Conservation (phyloP, 768 basidiomycete species). For the Podaxis sp. region DNA sequence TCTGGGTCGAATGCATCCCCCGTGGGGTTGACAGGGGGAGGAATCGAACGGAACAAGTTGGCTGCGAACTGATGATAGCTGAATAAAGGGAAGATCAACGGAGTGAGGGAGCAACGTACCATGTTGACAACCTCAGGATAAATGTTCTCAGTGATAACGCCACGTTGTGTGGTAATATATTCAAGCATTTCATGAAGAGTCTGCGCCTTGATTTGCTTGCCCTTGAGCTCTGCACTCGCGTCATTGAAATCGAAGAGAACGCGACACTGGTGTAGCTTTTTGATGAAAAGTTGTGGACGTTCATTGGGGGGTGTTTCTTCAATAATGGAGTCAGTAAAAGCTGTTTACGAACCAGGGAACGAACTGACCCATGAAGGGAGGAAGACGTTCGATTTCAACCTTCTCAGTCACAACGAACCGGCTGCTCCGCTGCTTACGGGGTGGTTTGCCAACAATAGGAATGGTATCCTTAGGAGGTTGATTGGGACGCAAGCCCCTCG, state of each 20-base stretch:
- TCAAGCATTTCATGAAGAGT: slow-evolving; percentile 98
- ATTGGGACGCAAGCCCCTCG: slow-evolving; percentile 69
- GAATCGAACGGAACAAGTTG: slow-evolving; percentile 99
- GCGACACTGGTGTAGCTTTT: slow-evolving; percentile 93
- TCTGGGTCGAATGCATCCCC: slow-evolving; percentile 99
- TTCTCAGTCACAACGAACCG: slow-evolving; percentile 95
- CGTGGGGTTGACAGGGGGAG: slow-evolving; percentile 96
- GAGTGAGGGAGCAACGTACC: slow-evolving; percentile 47
- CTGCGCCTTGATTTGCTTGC: slow-evolving; percentile 98
- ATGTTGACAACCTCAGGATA: slow-evolving; percentile 99
- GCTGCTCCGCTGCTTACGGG: slow-evolving; percentile 95
- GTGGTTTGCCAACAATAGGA: slow-evolving; percentile 92
- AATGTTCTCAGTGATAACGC: slow-evolving; percentile 93
- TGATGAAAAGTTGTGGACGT: slow-evolving; percentile 87
- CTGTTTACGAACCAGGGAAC: neutral
- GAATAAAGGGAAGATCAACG: slow-evolving; percentile 14
- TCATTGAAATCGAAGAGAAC: slow-evolving; percentile 99
- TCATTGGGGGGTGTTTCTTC: slow-evolving; percentile 87
- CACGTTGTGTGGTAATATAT: slow-evolving; percentile 95
- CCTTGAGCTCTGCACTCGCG: slow-evolving; percentile 89
- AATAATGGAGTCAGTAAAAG: slow-evolving; percentile 13
- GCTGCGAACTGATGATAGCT: slow-evolving; percentile 76
- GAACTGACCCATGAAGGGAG: slow-evolving; percentile 78
- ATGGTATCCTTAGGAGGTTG: slow-evolving; percentile 93
- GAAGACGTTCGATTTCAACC: slow-evolving; percentile 93